Base-by-base conservation (phyloP, 108 stramenopile genomes). In the Phaeodactylum tricornutum region DNA sequence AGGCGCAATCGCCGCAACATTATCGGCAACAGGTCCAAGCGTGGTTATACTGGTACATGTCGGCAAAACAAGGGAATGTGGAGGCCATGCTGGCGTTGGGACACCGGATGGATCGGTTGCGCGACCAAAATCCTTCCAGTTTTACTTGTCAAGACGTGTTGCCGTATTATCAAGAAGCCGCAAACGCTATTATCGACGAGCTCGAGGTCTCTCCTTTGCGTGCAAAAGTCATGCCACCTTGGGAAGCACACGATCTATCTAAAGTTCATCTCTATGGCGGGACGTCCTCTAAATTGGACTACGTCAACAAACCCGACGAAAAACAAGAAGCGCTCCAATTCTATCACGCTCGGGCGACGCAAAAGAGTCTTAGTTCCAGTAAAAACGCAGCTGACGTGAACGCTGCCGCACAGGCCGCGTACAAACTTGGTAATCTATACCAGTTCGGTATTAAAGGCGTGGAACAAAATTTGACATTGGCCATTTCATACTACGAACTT, bases 141-240 rank as follows among this genome's bases (percentile, higher is more conserved):
- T 19, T 23, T 4, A 22, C 27, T 21, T 90, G 87, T 67, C 34
- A 57, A 8, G 59, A 62, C 1, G 71, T 66, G n/a, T 55, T 92
- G 61, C 82, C 83, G 6, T 92, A 92, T 55, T 84, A 76, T 31
- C 75, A 79, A 58, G 81, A 79, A 0, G 89, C 89, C 5, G 88
- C 82, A 1, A 45, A 86, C 61, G 74, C 67, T 0, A 66, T 81
- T 27, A 79, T 91, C 68, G 88, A 91, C 53, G 50, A 57, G 38
- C 52, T 86, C 53, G 84, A 86, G 48, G 30, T 68, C 2, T 64
- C 59, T 8, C 47, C 50, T 6, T 58, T 52, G 4, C 77, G 80
- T 21, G 84, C 69, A 41, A 81, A 84, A 45, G 57, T 87, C 8
- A 17, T 47, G 14, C 89, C 84, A n/a, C 69, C 80, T 23, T 62